Evolutionary conservation across 179 eudicot species (phyloP).

Genomic region (Beta macrorhiza): DNA sequence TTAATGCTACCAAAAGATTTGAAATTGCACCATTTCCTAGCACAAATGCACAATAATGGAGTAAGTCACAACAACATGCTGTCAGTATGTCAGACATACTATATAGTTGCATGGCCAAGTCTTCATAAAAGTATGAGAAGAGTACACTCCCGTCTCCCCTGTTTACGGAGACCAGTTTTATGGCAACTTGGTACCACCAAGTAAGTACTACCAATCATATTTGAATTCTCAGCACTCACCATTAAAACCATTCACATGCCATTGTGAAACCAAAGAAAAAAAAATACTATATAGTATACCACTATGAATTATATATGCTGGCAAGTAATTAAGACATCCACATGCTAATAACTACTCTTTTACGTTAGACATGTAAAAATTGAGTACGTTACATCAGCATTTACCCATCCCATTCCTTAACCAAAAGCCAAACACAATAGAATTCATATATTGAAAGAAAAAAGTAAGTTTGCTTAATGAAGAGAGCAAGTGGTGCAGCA

Average conservation of each 20-base stretch:
- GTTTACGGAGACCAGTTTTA: constrained; percentile 15
- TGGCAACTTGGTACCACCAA: constrained; percentile 23
- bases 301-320: background rate
- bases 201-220: background rate
- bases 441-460: too few species aligned
- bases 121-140: background rate
- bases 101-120: background rate
- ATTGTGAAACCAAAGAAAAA: constrained; percentile 3
- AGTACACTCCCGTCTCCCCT: background rate
- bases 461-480: too few species aligned
- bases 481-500: too few species aligned
- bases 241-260: constrained; percentile 29
- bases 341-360: constrained; percentile 27
- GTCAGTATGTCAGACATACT: constrained; percentile 12
- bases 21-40: background rate
- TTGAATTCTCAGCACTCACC: background rate
- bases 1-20: too few species aligned
- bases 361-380: background rate
- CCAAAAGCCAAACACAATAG: too few species aligned
- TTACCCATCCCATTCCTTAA: too few species aligned
- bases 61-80: background rate
- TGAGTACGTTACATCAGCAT: too few species aligned
- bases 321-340: constrained; percentile 24
- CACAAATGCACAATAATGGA: background rate
- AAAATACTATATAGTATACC: background rate